Conservation (phyloP, 768 basidiomycete species). For the Leccinum pellstonianum region DNA sequence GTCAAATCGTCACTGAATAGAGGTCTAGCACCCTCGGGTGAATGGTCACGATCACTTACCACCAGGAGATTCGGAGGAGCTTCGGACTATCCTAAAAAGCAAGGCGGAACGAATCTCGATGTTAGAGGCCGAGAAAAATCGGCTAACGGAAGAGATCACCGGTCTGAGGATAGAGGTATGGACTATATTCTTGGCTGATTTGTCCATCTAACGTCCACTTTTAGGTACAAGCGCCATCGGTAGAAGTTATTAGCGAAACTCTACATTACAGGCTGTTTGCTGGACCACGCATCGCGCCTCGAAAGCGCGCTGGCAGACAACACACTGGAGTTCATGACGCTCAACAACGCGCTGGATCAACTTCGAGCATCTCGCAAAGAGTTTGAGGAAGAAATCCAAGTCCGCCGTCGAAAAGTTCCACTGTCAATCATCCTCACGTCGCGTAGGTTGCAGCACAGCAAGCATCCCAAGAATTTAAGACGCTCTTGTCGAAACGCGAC, state of each 20-base stretch:
- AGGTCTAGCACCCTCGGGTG: constrained; percentile 39
- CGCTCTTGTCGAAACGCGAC: constrained; percentile 60
- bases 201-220: neutral
- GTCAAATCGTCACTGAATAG: constrained; percentile 36
- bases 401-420: constrained; percentile 30
- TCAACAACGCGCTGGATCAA: constrained; percentile 45
- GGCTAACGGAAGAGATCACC: constrained; percentile 46
- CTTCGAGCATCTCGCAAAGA: constrained; percentile 42
- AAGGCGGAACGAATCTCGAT: constrained; percentile 46
- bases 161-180: constrained; percentile 47
- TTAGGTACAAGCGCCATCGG: constrained; percentile 43
- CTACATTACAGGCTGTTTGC: constrained; percentile 53
- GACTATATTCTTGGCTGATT: neutral
- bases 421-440: constrained; percentile 13
- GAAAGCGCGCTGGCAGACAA: constrained; percentile 42
- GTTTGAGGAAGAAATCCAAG: constrained; percentile 45
- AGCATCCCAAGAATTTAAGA: constrained; percentile 61
- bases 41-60: constrained; percentile 42
- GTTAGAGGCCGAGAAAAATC: constrained; percentile 45
- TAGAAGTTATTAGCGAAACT: constrained; percentile 47
- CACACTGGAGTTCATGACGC: constrained; percentile 37
- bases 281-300: constrained; percentile 51
- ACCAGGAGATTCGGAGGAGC: constrained; percentile 42
- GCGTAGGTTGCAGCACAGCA: constrained; percentile 44
- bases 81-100: constrained; percentile 27